Evolutionary conservation across 2,329 filamentous ascomycete genomes (phyloP).

Genomic region (Westerdykella aurantiaca): DNA sequence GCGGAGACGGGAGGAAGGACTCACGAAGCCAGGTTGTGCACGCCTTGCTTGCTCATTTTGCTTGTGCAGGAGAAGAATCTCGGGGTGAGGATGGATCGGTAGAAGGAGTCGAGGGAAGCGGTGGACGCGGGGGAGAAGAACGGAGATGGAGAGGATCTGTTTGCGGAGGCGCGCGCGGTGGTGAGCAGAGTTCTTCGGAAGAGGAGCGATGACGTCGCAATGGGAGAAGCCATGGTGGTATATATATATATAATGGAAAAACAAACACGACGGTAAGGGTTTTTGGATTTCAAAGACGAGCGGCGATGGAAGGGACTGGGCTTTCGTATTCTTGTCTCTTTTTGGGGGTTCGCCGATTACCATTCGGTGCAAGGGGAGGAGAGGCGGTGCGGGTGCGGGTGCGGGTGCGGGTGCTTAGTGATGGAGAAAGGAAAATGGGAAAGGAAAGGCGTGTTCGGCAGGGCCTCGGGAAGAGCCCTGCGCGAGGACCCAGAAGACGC

Average conservation of each 20-base stretch:
- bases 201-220: slow-evolving; percentile 18
- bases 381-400: not conserved
- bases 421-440: too few species aligned
- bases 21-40: slow-evolving; percentile 47
- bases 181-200: slow-evolving; percentile 42
- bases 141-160: slow-evolving; percentile 29
- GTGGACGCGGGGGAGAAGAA: slow-evolving; percentile 6
- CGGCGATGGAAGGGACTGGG: slow-evolving; percentile 32
- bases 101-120: slow-evolving; percentile 17
- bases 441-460: not conserved
- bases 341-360: slow-evolving; percentile 20
- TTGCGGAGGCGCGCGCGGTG: slow-evolving; percentile 29
- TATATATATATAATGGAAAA: slow-evolving; percentile 25
- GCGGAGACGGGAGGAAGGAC: slow-evolving; percentile 12
- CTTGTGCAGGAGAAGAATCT: slow-evolving; percentile 39
- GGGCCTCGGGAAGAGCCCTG: slow-evolving; percentile 12
- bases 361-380: slow-evolving; percentile 12
- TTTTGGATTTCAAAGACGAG: slow-evolving; percentile 31
- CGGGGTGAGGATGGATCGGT: slow-evolving; percentile 30
- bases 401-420: not conserved
- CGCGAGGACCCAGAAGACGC: slow-evolving; percentile 5
- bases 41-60: slow-evolving; percentile 43
- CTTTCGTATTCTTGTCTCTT: slow-evolving; percentile 1
- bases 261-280: slow-evolving; percentile 3
- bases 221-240: slow-evolving; percentile 30